These are phyloP conservation scores for Solanum appendiculatum DNA, from an alignment of 257 asterid species.

Conservation along the genomic window DNA sequence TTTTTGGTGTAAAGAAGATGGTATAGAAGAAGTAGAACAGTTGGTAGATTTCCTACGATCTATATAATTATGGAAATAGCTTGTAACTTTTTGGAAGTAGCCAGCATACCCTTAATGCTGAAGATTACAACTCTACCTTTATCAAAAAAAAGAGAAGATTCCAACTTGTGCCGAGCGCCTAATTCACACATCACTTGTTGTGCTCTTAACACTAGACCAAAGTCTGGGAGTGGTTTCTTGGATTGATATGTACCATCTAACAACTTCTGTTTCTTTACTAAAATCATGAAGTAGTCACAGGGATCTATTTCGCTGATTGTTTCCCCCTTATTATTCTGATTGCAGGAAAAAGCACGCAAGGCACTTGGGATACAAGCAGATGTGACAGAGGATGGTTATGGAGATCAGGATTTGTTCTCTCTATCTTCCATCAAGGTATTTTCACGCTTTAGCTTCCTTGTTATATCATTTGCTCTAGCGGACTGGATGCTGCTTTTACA, in stretches of 20 bases:
- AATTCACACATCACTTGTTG: background rate
- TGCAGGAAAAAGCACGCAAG: constrained; percentile 88
- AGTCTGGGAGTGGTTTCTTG: background rate
- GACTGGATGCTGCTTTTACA: background rate
- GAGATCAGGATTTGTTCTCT: constrained; percentile 70
- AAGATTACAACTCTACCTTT: background rate
- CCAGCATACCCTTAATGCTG: background rate
- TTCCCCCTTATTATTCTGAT: background rate
- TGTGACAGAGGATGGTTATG: constrained; percentile 62
- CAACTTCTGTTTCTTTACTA: background rate
- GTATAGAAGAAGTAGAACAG: background rate
- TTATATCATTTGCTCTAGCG: background rate
- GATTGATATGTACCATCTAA: background rate
- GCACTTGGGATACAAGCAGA: constrained; percentile 68
- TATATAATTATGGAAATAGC: background rate
- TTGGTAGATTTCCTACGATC: background rate
- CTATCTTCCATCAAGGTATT: constrained; percentile 68
- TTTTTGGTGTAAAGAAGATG: background rate
- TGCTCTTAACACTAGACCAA: background rate
- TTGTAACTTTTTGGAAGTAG: background rate
- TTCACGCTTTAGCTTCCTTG: background rate
- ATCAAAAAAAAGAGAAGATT: background rate
- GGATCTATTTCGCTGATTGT: background rate
- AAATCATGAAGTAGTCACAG: background rate
- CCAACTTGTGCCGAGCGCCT: background rate